phyloP scores from a whole-genome alignment of 225 moss, liverwort and hornwort genomes.

The Marchantia polymorpha region DNA sequence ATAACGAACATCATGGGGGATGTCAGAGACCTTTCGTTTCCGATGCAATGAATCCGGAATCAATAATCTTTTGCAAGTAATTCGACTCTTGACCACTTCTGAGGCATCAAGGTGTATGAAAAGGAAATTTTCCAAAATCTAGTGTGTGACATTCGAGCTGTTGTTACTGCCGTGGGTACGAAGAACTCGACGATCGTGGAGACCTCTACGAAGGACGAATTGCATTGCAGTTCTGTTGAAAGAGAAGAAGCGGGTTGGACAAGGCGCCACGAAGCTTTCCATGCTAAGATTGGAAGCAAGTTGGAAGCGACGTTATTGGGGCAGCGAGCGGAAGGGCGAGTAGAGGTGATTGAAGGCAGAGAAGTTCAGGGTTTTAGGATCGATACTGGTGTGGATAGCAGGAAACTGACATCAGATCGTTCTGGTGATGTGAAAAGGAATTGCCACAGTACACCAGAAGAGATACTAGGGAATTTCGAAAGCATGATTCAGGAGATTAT shows the following conservation, averaged over 20 bases:
- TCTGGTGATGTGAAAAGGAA: not conserved
- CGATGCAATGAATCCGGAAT: too few species aligned
- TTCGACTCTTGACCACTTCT: not conserved
- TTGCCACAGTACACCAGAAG: not conserved
- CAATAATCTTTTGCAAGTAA: not conserved
- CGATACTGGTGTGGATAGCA: not conserved
- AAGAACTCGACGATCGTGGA: not conserved
- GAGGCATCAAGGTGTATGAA: not conserved
- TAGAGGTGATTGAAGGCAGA: conserved; percentile 19
- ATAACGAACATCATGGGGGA: too few species aligned
- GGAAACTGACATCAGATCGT: not conserved
- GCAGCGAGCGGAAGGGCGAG: conserved; percentile 23
- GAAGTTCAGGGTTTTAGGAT: not conserved
- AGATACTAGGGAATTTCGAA: conserved; percentile 13
- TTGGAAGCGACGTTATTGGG: conserved; percentile 5
- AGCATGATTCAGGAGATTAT: conserved; percentile 19
- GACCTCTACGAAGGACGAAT: not conserved
- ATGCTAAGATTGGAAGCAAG: not conserved
- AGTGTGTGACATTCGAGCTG: not conserved
- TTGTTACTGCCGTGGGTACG: not conserved
- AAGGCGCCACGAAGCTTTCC: not conserved
- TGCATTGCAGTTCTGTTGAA: conserved; percentile 13
- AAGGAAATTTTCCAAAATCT: not conserved
- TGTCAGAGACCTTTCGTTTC: too few species aligned
- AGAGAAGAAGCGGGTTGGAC: not conserved